Evolutionary conservation across 768 basidiomycete species (phyloP).

Genomic region (Kwoniella botswanensis): DNA sequence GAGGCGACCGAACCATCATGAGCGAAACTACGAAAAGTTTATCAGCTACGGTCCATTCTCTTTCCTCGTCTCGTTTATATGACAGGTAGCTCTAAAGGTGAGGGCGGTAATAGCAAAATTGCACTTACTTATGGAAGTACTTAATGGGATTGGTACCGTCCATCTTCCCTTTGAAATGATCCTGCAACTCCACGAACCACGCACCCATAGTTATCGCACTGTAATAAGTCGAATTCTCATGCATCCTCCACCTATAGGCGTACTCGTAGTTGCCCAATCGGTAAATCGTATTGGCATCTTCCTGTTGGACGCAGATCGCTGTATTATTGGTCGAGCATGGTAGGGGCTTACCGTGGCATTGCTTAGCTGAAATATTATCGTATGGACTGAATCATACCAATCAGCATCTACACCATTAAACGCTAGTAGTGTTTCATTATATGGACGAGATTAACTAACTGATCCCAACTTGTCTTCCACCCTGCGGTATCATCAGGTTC

Average conservation of each 20-base stretch:
- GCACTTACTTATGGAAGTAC: constrained; percentile 40
- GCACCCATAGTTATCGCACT: constrained; percentile 39
- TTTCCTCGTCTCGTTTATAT: not conserved
- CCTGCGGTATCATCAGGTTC: constrained; percentile 38
- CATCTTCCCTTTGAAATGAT: constrained; percentile 25
- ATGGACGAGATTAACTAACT: constrained; percentile 25
- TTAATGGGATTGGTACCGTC: constrained; percentile 20
- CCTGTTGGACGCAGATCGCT: constrained; percentile 32
- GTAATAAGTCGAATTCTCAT: constrained; percentile 35
- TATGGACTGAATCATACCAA: constrained; percentile 25
- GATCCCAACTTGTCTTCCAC: constrained; percentile 44
- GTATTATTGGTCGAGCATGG: constrained; percentile 45
- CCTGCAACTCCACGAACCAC: constrained; percentile 38
- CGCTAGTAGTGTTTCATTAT: not conserved
- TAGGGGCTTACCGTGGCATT: constrained; percentile 40
- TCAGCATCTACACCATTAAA: not conserved
- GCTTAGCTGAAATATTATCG: constrained; percentile 48
- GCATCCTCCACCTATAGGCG: constrained; percentile 34
- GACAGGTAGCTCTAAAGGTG: too few relatives aligned
- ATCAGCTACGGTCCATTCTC: not conserved
- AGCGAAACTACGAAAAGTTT: constrained; percentile 30
- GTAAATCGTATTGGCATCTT: constrained; percentile 38
- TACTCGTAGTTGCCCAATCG: constrained; percentile 44
- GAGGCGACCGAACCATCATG: constrained; percentile 48
- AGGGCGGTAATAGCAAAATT: not conserved